Evolutionary conservation across 495 filamentous ascomycete species (phyloP).

Genomic region (Penicillium cinerascens): DNA sequence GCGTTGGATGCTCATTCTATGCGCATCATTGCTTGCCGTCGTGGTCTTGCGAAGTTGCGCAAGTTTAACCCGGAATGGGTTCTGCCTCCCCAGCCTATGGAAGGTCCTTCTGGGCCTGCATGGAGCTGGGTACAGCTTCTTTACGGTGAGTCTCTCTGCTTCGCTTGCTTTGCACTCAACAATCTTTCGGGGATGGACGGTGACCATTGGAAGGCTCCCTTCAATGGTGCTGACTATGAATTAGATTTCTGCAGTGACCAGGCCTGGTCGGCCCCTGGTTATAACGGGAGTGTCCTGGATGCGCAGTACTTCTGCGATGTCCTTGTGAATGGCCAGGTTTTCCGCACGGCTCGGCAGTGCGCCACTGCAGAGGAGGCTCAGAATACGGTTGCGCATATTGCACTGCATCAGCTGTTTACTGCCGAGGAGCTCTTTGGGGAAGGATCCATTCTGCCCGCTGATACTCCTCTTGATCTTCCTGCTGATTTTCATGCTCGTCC

Average conservation of each 20-base stretch:
- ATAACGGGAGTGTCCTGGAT: background rate
- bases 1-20: constrained; percentile 10
- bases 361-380: constrained; percentile 13
- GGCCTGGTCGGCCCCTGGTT: constrained; percentile 8
- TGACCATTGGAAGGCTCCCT: background rate
- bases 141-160: constrained; percentile 22
- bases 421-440: background rate
- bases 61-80: constrained; percentile 22
- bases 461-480: background rate
- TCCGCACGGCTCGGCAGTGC: constrained; percentile 13
- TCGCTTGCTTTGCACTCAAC: background rate
- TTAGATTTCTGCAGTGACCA: constrained; percentile 26
- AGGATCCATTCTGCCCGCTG: background rate
- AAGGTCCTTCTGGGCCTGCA: constrained; percentile 5
- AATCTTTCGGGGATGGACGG: background rate
- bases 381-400: constrained; percentile 28
- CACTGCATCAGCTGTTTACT: constrained; percentile 24
- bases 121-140: constrained; percentile 34
- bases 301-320: constrained; percentile 25
- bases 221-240: background rate
- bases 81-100: constrained; percentile 25
- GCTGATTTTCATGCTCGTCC: no score
- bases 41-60: constrained; percentile 22
- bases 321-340: constrained; percentile 6
- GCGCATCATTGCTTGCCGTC: constrained; percentile 27